These are phyloP conservation scores for Stemphylium beticola DNA, from an alignment of 2,329 filamentous ascomycete genomes.

Conservation along the genomic window DNA sequence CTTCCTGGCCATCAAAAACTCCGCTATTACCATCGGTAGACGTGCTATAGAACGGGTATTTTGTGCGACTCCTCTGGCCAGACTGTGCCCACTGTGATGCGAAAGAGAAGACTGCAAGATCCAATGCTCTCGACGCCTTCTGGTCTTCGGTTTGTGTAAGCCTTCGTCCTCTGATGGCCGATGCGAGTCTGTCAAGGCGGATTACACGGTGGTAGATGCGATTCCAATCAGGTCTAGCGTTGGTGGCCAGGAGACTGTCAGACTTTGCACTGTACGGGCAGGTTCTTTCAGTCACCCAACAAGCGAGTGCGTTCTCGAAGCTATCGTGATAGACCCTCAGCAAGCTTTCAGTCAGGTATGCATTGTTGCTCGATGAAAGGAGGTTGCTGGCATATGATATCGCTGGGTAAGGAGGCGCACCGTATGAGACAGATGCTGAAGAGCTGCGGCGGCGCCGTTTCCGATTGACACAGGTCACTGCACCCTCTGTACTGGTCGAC, in stretches of 20 bases:
- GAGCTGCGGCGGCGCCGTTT: conserved; percentile 37
- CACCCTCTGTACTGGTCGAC: conserved; percentile 11
- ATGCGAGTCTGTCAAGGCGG: conserved; percentile 55
- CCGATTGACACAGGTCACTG: conserved; percentile 18
- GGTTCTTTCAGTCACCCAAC: conserved; percentile 61
- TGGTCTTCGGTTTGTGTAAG: conserved; percentile 53
- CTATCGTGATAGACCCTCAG: conserved; percentile 62
- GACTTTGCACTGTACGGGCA: conserved; percentile 56
- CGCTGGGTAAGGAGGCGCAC: conserved; percentile 25
- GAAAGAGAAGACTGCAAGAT: conserved; percentile 60
- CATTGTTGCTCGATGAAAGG: conserved; percentile 44
- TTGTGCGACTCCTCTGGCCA: conserved; percentile 32
- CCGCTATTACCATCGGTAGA: conserved; percentile 9
- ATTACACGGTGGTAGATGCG: conserved; percentile 59
- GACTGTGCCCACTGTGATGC: conserved; percentile 58
- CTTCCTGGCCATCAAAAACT: conserved; percentile 15
- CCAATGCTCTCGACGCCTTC: conserved; percentile 55
- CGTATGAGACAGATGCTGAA: conserved; percentile 26
- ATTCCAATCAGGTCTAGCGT: conserved; percentile 55
- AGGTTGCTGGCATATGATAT: conserved; percentile 37
- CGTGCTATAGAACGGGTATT: conserved; percentile 37
- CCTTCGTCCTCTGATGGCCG: conserved; percentile 49
- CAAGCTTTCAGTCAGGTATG: conserved; percentile 53
- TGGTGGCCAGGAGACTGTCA: conserved; percentile 34
- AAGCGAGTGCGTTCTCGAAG: conserved; percentile 60